phyloP scores from a whole-genome alignment of 1,284 basidiomycete species.

The Ganoderma sp. region DNA sequence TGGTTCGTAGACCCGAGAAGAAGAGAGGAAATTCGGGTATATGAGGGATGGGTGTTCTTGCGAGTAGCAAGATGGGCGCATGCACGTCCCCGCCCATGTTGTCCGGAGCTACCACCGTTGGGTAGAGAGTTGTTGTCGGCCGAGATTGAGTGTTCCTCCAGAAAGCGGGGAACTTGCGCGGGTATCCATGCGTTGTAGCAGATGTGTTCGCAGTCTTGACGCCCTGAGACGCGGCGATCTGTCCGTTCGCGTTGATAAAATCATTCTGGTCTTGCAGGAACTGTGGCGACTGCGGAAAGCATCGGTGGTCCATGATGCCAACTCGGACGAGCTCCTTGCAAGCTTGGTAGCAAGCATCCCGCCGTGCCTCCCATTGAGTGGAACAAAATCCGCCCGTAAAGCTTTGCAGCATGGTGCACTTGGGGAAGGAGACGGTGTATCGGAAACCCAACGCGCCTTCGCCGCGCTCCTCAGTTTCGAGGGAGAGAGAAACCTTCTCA shows the following conservation, averaged over 20 bases:
- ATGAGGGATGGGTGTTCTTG: slow-evolving; percentile 65
- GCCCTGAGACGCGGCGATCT: not conserved
- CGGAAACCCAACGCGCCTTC: slow-evolving; percentile 32
- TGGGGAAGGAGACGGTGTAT: slow-evolving; percentile 58
- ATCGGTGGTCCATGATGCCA: slow-evolving; percentile 56
- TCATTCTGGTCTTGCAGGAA: not conserved
- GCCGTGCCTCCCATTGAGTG: slow-evolving; percentile 59
- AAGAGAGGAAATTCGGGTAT: slow-evolving; percentile 64
- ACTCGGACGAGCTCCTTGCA: slow-evolving; percentile 57
- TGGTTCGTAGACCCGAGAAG: slow-evolving; percentile 52
- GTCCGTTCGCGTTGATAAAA: not conserved
- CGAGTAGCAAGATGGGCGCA: slow-evolving; percentile 67
- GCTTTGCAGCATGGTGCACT: slow-evolving; percentile 46
- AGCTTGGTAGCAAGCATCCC: slow-evolving; percentile 51
- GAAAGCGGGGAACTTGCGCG: slow-evolving; percentile 62
- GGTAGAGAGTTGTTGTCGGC: slow-evolving; percentile 51
- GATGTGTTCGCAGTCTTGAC: slow-evolving; percentile 30
- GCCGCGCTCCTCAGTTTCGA: not conserved
- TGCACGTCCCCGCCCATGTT: slow-evolving; percentile 45
- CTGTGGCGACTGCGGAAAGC: slow-evolving; percentile 49
- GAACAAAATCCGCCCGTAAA: slow-evolving; percentile 52
- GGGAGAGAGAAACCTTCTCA: slow-evolving; percentile 6
- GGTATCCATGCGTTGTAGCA: slow-evolving; percentile 47
- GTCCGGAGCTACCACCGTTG: slow-evolving; percentile 55
- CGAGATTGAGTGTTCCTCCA: slow-evolving; percentile 55